Evolutionary conservation across 192 early-diverging fungal genomes (phyloP), one percentile per base, ranked within the genome.

Genomic region (Thamnidium elegans): DNA sequence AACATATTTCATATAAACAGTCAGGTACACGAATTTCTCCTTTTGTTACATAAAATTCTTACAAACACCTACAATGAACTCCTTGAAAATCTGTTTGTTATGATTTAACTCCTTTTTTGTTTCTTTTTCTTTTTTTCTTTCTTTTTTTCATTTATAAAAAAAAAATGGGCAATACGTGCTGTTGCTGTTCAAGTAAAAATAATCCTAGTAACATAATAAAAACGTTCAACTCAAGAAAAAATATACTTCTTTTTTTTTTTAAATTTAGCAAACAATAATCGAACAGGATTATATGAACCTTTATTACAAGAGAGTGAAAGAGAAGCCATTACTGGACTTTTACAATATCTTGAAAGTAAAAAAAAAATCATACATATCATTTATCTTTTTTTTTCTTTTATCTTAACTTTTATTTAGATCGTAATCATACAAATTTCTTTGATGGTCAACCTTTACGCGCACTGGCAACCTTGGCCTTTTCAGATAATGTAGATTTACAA

Each of bases 401-500:
- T 11, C 11, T 10, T 30, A 30, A 26, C 13, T 10, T 26, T 17
- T 19, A 45, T 21, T 7, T 76, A 90, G 89, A 91, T 62, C 88
- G 91, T 31, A 81, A 80, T 20, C 85, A 87, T 44, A 87, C 87
- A 43, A 89, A 90, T 76, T 94, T 94, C 58, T 94, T 87, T 67
- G 86, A 92, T 39, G 90, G 91, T 3, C 87, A 90, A 54, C 88
- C 90, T 50, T 81, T 94, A 13, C 78, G 83, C 59, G 87, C 91
- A 7, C 78, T 94, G 8, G 88, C 90, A 15, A 90, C 86, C 14
- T 71, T 94, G 32, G 90, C 88, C 7, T 91, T 88, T 70, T 93
- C 91, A 34, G 87, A 89, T 67, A 87, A 90, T 72, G 83, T 91
- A 32, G 90, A 91, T 61, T 70, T 94, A 63, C 91, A 95, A 74